Evolutionary conservation across 805 yeast genomes (phyloP).

Genomic region (Candida ponderosae): DNA sequence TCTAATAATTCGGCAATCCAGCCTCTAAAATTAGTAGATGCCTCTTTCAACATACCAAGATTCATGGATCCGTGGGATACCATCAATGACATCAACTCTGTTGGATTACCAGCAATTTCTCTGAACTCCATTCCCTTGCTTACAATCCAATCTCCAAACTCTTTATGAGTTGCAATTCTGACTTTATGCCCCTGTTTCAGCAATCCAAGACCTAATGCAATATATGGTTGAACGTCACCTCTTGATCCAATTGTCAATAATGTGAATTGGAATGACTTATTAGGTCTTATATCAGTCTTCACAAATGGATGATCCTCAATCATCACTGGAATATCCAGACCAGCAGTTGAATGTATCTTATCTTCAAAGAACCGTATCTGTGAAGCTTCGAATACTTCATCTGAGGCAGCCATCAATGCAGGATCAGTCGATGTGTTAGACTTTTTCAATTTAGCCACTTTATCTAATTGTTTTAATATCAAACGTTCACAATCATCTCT

Average conservation of each 20-base stretch:
- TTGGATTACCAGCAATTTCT: slow-evolving; percentile 87
- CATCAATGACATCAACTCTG: slow-evolving; percentile 87
- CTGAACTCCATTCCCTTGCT: slow-evolving; percentile 60
- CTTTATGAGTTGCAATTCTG: slow-evolving; percentile 78
- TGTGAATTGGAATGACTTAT: slow-evolving; percentile 49
- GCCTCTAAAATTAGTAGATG: slow-evolving; percentile 64
- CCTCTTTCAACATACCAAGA: slow-evolving; percentile 76
- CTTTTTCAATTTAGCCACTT: too few species aligned
- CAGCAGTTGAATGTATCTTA: slow-evolving; percentile 48
- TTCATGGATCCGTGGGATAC: slow-evolving; percentile 86
- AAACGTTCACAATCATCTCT: slow-evolving; percentile 68
- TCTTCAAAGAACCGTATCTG: slow-evolving; percentile 62
- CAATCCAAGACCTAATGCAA: slow-evolving; percentile 79
- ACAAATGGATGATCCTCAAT: slow-evolving; percentile 56
- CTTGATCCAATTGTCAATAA: slow-evolving; percentile 88
- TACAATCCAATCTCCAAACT: slow-evolving; percentile 70
- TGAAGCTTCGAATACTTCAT: slow-evolving; percentile 43
- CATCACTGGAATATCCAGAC: slow-evolving; percentile 60
- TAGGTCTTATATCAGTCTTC: slow-evolving; percentile 44
- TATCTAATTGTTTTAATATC: slow-evolving; percentile 43
- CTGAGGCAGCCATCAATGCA: too few species aligned
- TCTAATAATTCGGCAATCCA: slow-evolving; percentile 74
- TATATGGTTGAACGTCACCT: slow-evolving; percentile 96
- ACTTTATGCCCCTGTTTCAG: slow-evolving; percentile 76
- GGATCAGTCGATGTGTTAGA: too few species aligned